Evolutionary conservation across 169 alveolate species (phyloP).

Genomic region (Fabrea salina): DNA sequence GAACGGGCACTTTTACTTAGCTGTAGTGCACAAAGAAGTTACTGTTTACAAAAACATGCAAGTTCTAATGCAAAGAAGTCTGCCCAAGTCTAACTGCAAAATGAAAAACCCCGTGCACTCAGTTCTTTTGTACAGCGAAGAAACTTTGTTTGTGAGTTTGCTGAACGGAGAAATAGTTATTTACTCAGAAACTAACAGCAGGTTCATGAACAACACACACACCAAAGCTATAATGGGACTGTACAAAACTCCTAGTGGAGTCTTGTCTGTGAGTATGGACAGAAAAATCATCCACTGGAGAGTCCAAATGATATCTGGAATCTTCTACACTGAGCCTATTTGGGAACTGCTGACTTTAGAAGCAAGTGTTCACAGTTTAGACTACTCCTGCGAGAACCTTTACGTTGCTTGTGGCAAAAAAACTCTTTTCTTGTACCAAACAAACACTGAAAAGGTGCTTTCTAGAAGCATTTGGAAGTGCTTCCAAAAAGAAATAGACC

Average conservation of each 20-base stretch:
- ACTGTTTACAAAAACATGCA: not conserved
- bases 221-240: not conserved
- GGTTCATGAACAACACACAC: constrained; percentile 21
- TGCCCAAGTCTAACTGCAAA: not conserved
- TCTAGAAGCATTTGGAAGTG: not conserved
- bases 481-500: not conserved
- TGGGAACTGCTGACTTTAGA: constrained; percentile 1
- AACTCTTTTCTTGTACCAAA: not conserved
- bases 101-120: not conserved
- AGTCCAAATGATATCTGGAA: not conserved
- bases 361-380: not conserved
- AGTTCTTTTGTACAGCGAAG: not conserved
- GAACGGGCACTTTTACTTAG: not conserved
- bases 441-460: no score
- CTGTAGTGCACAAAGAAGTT: not conserved
- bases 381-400: not conserved
- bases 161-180: not conserved
- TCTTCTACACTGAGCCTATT: constrained; percentile 2
- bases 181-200: not conserved
- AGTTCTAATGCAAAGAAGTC: not conserved
- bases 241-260: not conserved
- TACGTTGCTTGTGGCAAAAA: not conserved
- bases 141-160: not conserved
- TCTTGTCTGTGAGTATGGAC: constrained; percentile 12
- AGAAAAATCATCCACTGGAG: not conserved